Evolutionary conservation across 1,284 basidiomycete species (phyloP).

Genomic region (Cryptococcus floricola): DNA sequence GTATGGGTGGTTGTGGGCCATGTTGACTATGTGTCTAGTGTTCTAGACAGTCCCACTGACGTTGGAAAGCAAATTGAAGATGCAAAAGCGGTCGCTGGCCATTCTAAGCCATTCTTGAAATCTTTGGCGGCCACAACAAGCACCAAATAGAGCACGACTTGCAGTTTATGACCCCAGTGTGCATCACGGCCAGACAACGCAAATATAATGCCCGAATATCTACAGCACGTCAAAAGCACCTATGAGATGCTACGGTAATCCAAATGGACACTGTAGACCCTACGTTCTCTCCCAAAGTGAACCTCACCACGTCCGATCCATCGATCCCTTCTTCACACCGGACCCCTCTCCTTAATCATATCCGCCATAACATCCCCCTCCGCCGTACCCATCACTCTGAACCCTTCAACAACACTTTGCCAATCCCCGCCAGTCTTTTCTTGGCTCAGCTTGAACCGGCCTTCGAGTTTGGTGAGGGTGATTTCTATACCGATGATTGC

Average conservation of each 20-base stretch:
- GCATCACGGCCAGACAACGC: too few species aligned
- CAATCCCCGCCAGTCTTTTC: slow-evolving; percentile 46
- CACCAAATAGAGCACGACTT: too few species aligned
- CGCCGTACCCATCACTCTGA: slow-evolving; percentile 29
- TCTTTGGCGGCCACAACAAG: too few species aligned
- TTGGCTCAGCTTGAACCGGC: slow-evolving; percentile 50
- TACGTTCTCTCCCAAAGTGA: too few species aligned
- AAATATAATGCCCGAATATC: background rate
- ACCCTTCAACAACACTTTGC: slow-evolving; percentile 46
- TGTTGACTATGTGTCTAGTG: background rate
- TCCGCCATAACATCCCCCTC: slow-evolving; percentile 36
- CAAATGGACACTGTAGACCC: too few species aligned
- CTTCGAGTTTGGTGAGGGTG: slow-evolving; percentile 43
- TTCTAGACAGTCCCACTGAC: too few species aligned
- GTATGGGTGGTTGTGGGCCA: background rate
- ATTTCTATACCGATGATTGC: slow-evolving; percentile 51
- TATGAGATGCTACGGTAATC: slow-evolving; percentile 64
- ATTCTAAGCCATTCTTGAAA: too few species aligned
- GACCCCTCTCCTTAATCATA: slow-evolving; percentile 33
- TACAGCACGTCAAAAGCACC: slow-evolving; percentile 40
- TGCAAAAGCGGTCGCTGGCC: too few species aligned
- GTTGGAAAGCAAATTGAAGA: too few species aligned
- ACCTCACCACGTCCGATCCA: too few species aligned
- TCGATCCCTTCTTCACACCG: too few species aligned
- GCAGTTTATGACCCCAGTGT: too few species aligned